Conservation (phyloP, 164 flowering plant genomes). For the Liriodendron chinense region DNA sequence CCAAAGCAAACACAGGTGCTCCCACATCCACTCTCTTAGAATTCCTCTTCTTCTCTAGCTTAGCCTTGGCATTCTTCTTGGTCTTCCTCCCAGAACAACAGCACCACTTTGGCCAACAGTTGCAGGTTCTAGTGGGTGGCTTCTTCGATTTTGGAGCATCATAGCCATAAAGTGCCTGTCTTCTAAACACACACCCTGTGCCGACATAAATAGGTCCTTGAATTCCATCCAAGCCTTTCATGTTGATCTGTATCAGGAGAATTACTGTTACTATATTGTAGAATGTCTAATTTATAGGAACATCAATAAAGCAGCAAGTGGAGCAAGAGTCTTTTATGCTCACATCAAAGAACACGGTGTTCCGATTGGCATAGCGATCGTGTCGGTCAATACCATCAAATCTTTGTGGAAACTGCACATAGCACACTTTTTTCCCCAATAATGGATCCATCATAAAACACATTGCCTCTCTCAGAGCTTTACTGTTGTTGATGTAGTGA, state of each 20-base stretch:
- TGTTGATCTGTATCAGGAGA: constrained; percentile 69
- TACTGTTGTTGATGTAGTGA: constrained; percentile 92
- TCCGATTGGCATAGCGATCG: constrained; percentile 64
- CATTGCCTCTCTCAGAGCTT: constrained; percentile 86
- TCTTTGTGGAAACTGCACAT: constrained; percentile 69
- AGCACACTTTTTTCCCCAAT: constrained; percentile 56
- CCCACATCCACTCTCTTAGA: constrained; percentile 29
- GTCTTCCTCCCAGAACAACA: constrained; percentile 43
- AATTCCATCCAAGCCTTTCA: constrained; percentile 95
- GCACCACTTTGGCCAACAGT: constrained; percentile 65
- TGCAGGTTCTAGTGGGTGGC: constrained; percentile 53
- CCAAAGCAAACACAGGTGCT: constrained; percentile 34
- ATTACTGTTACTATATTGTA: not conserved
- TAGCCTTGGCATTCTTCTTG: constrained; percentile 35
- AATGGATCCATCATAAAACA: constrained; percentile 77
- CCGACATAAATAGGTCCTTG: constrained; percentile 98
- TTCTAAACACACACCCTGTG: constrained; percentile 90
- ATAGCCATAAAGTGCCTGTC: constrained; percentile 93
- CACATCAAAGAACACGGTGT: constrained; percentile 90
- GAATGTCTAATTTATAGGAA: not conserved
- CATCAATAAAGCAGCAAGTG: not conserved
- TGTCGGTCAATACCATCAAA: constrained; percentile 61
- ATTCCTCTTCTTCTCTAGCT: constrained; percentile 36
- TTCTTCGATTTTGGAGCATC: constrained; percentile 69
- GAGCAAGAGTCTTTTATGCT: constrained; percentile 16